Conservation (phyloP, 768 basidiomycete genomes). For the Candolleomyces efflorescens region DNA sequence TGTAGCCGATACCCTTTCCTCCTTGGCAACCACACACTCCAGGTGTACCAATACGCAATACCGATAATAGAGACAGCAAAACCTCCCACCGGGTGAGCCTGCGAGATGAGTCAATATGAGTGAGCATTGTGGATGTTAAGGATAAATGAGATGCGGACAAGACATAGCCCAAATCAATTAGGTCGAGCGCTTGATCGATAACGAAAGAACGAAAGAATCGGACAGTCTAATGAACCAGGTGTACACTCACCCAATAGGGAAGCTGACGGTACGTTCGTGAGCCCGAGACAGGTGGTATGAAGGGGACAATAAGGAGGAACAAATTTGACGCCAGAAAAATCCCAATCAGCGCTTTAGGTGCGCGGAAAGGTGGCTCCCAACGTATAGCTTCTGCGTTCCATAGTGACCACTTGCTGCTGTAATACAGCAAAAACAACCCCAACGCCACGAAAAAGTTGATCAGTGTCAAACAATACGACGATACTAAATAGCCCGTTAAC, state of each 20-base stretch:
- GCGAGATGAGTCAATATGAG: not conserved
- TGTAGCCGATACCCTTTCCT: slow-evolving; percentile 45
- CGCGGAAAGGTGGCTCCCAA: slow-evolving; percentile 66
- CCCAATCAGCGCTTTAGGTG: slow-evolving; percentile 42
- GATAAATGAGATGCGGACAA: too few relatives aligned
- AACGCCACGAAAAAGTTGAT: slow-evolving; percentile 58
- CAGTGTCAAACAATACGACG: slow-evolving; percentile 52
- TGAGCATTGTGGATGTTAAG: not conserved
- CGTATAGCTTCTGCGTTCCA: slow-evolving; percentile 20
- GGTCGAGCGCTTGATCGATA: not conserved
- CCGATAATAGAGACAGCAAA: slow-evolving; percentile 46
- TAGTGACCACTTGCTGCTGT: slow-evolving; percentile 36
- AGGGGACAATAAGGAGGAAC: slow-evolving; percentile 57
- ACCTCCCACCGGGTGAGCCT: slow-evolving; percentile 50
- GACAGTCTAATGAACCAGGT: too few relatives aligned
- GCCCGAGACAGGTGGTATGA: slow-evolving; percentile 56
- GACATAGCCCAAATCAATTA: too few relatives aligned
- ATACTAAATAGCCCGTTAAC: slow-evolving; percentile 32
- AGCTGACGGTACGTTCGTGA: slow-evolving; percentile 50
- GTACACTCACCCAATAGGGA: slow-evolving; percentile 61
- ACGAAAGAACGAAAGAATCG: too few relatives aligned
- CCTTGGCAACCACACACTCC: slow-evolving; percentile 46
- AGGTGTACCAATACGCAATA: slow-evolving; percentile 52
- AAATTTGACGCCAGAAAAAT: slow-evolving; percentile 64
- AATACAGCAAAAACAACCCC: slow-evolving; percentile 55